Base-by-base conservation (phyloP, 2,329 filamentous ascomycete genomes). In the Cytospora mali region DNA sequence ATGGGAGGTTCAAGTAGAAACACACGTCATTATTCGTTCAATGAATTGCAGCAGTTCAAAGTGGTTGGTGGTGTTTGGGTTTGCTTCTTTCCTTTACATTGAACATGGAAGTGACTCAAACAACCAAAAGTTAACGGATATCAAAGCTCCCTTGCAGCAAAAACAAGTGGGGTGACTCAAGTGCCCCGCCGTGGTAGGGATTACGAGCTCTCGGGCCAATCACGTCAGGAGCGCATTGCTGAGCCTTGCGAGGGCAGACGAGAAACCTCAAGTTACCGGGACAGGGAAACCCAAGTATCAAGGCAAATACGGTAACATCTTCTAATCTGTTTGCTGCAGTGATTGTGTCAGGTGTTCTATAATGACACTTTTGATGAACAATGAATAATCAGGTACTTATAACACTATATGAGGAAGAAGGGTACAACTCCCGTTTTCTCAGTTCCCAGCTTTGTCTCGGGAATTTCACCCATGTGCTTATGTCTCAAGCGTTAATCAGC, bases 71-170 rank as follows among this genome's bases (percentile, higher is more conserved):
- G 13, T 42, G 18, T 18, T 42, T 18, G 39, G 39, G 39, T 42
- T 42, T 42, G 39, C 18, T 42, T n/a, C 18, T 21, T 21, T 9
- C 9, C 27, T 48, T 52, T 29, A 27, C 48, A 25, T 31, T 46
- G 33, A 48, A 51, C 21, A 50, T 51, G 27, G 25, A 39, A 54
- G 57, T 60, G 57, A 60, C 50, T 60, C 57, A 60, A 60, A 28
- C n/a, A n/a, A n/a, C n/a, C n/a, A n/a, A n/a, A n/a, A n/a, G n/a
- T n/a, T n/a, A n/a, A n/a, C n/a, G n/a, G n/a, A 50, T 31, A 49
- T 28, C 29, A 59, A 59, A 51, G 49, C 49, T 46, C 42, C 42
- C 42, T 46, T 46, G 52, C 49, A 39, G 50, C 50, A 60, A 60
- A 60, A 60, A 60, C 23, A 53, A 60, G 57, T 50, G 35, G 57